Base-by-base conservation (phyloP, 2,329 filamentous ascomycete genomes). In the Leptoxyphium fumago region DNA sequence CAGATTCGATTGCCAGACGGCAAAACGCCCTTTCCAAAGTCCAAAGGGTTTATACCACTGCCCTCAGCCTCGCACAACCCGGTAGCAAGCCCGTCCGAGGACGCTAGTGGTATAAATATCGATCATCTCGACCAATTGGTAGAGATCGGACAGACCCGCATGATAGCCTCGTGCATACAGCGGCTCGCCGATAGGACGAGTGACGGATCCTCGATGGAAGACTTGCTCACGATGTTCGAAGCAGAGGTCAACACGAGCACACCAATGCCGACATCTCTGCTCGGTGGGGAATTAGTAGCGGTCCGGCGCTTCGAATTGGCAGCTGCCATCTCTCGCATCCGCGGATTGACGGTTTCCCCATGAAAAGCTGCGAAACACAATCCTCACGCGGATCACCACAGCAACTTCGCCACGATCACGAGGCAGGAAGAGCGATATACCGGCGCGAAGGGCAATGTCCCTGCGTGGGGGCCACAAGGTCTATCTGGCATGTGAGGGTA, bases 91-190 rank as follows among this genome's bases (percentile, higher is more conserved):
- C 57, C 57, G 2, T 49, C 54, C 6, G 43, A 55, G 26, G 55
- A 44, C 3, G 57, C 56, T 36, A 44, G 50, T 11, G 58, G 58
- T 10, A 51, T 61, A 17, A 53, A 60, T 42, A 39, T 61, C 10
- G 50, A 50, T 14, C 47, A 47, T 10, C 39, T 60, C 11, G 58
- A 60, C 39, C 58, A 61, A 46, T 43, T 60, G 26, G 53, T 59
- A 10, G 58, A 59, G 41, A 46, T 55, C 10, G 58, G 58, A n/a
- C 58, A 61, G 41, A 50, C 55, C 15, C 50, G 54, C 14, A 52
- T 46, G 29, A 52, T 60, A 40, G 56, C 57, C 8, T 39, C 43
- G 4, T 43, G 49, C 7, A 41, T 61, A 13, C 47, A 53, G 42
- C 30, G 15, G 15, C 6, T 15, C 38, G 28, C 21, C 13, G 18